Evolutionary conservation across 108 stramenopile genomes (phyloP).

Genomic region (Fragilaria crotonensis): DNA sequence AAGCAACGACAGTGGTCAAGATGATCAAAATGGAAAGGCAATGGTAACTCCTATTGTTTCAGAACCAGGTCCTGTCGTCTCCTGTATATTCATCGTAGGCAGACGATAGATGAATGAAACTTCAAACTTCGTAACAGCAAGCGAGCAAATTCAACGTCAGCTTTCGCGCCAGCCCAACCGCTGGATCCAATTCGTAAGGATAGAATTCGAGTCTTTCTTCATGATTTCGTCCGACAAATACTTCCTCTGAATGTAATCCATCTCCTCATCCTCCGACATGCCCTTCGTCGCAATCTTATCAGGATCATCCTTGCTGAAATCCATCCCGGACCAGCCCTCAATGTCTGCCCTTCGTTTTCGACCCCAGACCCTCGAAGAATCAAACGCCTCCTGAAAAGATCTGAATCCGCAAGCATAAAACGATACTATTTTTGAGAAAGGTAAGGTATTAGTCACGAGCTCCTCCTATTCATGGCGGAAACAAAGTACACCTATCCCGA

Average conservation of each 20-base stretch:
- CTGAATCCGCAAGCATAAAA: constrained; percentile 41
- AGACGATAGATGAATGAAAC: too few species aligned
- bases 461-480: too few species aligned
- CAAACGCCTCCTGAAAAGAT: constrained; percentile 45
- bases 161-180: background rate
- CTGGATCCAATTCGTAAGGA: background rate
- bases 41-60: too few species aligned
- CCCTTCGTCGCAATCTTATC: constrained; percentile 39
- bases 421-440: constrained; percentile 17
- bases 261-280: constrained; percentile 74
- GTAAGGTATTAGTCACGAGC: too few species aligned
- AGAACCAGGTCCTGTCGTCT: too few species aligned
- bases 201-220: background rate
- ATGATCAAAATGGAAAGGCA: too few species aligned
- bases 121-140: too few species aligned
- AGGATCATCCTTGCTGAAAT: constrained; percentile 20
- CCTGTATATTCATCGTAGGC: too few species aligned
- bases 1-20: too few species aligned
- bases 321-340: constrained; percentile 36
- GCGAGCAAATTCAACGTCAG: too few species aligned
- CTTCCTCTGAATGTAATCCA: constrained; percentile 44
- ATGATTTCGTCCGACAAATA: constrained; percentile 19
- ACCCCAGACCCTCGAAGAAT: constrained; percentile 35
- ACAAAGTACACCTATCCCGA: too few species aligned
- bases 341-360: constrained; percentile 27